These are phyloP conservation scores for Lolium rigidum DNA, from an alignment of 176 grass and related monocot species.

Conservation along the genomic window DNA sequence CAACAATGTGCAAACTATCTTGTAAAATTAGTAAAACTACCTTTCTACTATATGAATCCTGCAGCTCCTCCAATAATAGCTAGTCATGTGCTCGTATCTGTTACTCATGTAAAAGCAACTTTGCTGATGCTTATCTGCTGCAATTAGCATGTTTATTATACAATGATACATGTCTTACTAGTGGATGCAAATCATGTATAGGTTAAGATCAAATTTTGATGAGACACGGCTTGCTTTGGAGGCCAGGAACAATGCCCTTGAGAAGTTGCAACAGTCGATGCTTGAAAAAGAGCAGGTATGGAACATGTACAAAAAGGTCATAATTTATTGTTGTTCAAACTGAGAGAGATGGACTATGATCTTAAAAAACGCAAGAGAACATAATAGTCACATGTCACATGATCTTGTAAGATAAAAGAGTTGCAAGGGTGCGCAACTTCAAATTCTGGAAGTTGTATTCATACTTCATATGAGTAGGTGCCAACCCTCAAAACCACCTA, in stretches of 20 bases:
- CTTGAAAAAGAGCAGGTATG: conserved; percentile 97
- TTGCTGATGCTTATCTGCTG: conserved; percentile 21
- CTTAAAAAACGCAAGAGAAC: conserved; percentile 10
- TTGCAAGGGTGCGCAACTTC: conserved; percentile 17
- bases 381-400: conserved; percentile 21
- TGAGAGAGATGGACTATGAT: conserved; percentile 38
- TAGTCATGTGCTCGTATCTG: conserved; percentile 7
- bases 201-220: conserved; percentile 84
- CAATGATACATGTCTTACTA: conserved; percentile 29
- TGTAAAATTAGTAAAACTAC: background rate
- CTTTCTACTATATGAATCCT: conserved; percentile 17
- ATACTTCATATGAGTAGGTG: conserved; percentile 6
- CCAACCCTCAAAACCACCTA: conserved; percentile 24
- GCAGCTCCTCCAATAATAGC: background rate
- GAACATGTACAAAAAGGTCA: conserved; percentile 25
- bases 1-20: background rate
- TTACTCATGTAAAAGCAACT: background rate
- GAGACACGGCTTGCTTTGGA: conserved; percentile 78
- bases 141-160: conserved; percentile 28
- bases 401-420: conserved; percentile 8
- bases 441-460: conserved; percentile 25
- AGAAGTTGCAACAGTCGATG: conserved; percentile 80
- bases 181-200: conserved; percentile 57
- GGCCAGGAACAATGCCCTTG: conserved; percentile 80
- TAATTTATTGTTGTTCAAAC: conserved; percentile 44